These are phyloP conservation scores for Penicillium silybi DNA, from an alignment of 495 filamentous ascomycete species.

Conservation along the genomic window DNA sequence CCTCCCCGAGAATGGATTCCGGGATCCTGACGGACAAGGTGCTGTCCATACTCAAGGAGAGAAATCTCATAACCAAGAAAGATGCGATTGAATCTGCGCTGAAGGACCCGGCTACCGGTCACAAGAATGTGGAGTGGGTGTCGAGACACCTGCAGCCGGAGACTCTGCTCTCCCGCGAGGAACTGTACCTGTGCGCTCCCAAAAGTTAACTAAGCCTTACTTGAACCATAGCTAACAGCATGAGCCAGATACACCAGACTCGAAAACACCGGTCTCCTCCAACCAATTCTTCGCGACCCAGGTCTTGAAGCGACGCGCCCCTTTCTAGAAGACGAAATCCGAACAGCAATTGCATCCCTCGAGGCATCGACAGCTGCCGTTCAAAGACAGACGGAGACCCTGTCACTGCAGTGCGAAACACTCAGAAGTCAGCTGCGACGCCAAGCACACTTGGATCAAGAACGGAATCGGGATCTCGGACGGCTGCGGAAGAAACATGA, in stretches of 20 bases:
- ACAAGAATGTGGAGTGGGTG: slow-evolving; percentile 31
- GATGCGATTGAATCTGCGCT: slow-evolving; percentile 31
- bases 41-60: slow-evolving; percentile 22
- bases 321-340: slow-evolving; percentile 39
- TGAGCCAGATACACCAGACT: slow-evolving; percentile 32
- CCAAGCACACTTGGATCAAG: slow-evolving; percentile 19
- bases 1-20: slow-evolving; percentile 8
- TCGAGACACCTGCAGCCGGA: slow-evolving; percentile 28
- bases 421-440: slow-evolving; percentile 26
- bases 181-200: slow-evolving; percentile 32
- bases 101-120: slow-evolving; percentile 8
- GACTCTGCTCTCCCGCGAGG: slow-evolving; percentile 41
- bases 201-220: background rate
- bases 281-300: slow-evolving; percentile 24
- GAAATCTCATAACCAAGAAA: slow-evolving; percentile 22
- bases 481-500: slow-evolving; percentile 37
- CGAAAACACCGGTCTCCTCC: slow-evolving; percentile 26
- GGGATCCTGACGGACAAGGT: slow-evolving; percentile 6
- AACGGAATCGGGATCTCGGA: slow-evolving; percentile 25
- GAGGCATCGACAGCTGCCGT: slow-evolving; percentile 35
- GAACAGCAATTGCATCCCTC: slow-evolving; percentile 32
- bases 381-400: slow-evolving; percentile 30
- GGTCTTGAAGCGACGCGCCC: slow-evolving; percentile 31
- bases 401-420: slow-evolving; percentile 29
- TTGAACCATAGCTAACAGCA: background rate